Conservation (phyloP, 495 filamentous ascomycete species). For the Mycothermus thermophilus region DNA sequence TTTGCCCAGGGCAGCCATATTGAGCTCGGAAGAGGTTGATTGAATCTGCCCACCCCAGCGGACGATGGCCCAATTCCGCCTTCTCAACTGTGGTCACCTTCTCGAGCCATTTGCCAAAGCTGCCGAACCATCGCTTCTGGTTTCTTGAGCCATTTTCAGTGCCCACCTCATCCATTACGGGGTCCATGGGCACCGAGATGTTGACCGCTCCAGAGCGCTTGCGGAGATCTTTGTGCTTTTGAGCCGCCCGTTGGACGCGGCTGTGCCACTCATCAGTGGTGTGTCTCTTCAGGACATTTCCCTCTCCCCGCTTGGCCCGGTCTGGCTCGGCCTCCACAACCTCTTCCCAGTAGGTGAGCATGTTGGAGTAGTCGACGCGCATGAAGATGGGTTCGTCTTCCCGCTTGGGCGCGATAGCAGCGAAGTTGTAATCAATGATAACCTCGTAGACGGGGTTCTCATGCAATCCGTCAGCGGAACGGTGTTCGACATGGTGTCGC, state of each 20-base stretch:
- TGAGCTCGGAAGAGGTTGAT: neutral
- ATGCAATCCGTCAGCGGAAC: neutral
- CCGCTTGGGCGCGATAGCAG: neutral
- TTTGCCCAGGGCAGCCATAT: neutral
- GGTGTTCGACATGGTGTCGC: neutral
- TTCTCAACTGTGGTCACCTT: neutral
- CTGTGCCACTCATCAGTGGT: neutral
- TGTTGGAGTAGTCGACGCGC: constrained; percentile 7
- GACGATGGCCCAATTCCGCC: neutral
- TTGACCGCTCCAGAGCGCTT: neutral
- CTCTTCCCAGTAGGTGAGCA: constrained; percentile 6
- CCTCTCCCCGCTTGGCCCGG: neutral
- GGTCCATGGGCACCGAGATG: neutral
- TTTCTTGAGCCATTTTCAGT: no score
- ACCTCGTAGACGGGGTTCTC: constrained; percentile 16
- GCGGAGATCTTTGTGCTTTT: neutral
- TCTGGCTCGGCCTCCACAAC: neutral
- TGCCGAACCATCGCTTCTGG: neutral
- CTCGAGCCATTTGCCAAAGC: neutral
- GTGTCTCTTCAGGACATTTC: no score
- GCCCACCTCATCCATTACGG: no score
- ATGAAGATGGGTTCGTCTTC: constrained; percentile 2
- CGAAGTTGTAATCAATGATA: constrained; percentile 25
- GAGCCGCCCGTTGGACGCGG: neutral
- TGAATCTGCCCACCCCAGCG: neutral